Evolutionary conservation across 345 rosid species (phyloP).

Genomic region (Diplotaxis tenuifolia): DNA sequence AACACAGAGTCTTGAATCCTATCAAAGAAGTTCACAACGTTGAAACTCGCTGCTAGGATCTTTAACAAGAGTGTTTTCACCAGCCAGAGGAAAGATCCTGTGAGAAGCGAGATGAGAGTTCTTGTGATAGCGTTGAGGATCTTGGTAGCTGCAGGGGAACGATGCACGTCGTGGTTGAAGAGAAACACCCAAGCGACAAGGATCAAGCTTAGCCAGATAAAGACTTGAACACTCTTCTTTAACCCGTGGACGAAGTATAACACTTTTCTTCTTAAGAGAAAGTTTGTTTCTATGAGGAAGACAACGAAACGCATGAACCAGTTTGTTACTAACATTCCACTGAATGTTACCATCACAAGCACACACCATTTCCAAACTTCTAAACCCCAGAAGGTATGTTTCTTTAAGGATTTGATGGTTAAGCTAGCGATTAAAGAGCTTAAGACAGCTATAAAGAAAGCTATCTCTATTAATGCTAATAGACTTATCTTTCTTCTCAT

Average conservation of each 20-base stretch:
- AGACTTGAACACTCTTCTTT: constrained; percentile 79
- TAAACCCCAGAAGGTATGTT: constrained; percentile 51
- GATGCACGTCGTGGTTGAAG: constrained; percentile 48
- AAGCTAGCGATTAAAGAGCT: constrained; percentile 57
- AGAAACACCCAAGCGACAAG: constrained; percentile 69
- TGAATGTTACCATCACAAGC: constrained; percentile 71
- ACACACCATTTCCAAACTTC: constrained; percentile 84
- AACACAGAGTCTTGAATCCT: too few relatives aligned
- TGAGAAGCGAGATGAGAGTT: constrained; percentile 59
- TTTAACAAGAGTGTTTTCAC: constrained; percentile 68
- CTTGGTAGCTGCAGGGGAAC: constrained; percentile 42
- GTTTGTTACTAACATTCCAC: constrained; percentile 67
- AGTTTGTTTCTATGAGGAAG: constrained; percentile 79
- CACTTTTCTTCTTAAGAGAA: constrained; percentile 65
- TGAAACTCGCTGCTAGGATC: constrained; percentile 78
- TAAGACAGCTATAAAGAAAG: constrained; percentile 39
- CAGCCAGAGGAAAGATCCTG: constrained; percentile 73
- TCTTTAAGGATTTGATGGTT: constrained; percentile 38
- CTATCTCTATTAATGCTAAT: constrained; percentile 54
- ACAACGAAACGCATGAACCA: constrained; percentile 77
- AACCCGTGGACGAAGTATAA: constrained; percentile 90
- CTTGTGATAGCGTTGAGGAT: constrained; percentile 49
- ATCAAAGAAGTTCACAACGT: too few relatives aligned
- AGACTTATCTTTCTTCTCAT: constrained; percentile 39
- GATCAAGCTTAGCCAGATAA: constrained; percentile 70